Evolutionary conservation across 1,284 basidiomycete genomes (phyloP).

Genomic region (Neonothopanus nambi): DNA sequence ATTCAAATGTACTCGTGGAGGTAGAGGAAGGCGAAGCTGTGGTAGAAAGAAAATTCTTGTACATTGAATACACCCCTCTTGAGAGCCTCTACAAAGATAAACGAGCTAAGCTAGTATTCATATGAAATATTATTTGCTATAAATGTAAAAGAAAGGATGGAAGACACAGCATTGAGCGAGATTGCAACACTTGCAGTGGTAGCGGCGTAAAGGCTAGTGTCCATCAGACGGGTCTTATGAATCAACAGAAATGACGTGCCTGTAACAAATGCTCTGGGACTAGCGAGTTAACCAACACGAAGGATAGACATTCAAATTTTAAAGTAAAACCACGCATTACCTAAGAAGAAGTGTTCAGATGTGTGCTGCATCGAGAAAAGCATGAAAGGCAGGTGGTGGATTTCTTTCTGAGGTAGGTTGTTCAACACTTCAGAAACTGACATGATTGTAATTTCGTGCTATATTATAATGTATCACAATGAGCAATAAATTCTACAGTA

Average conservation of each 20-base stretch:
- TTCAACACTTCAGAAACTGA: no score
- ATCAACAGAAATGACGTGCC: conserved; percentile 96
- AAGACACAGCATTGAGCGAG: conserved; percentile 92
- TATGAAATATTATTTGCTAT: conserved; percentile 91
- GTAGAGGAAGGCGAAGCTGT: conserved; percentile 72
- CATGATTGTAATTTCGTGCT: no score
- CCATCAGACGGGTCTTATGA: conserved; percentile 99
- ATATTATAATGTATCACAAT: neutral
- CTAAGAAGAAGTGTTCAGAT: conserved; percentile 97
- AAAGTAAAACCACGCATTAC: conserved; percentile 93
- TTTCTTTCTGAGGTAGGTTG: conserved; percentile 91
- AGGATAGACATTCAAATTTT: conserved; percentile 93
- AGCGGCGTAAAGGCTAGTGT: conserved; percentile 91
- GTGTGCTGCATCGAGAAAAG: conserved; percentile 99
- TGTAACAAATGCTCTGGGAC: conserved; percentile 92
- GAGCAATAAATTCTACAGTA: no score
- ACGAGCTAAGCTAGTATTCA: conserved; percentile 95
- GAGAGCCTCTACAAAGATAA: conserved; percentile 99
- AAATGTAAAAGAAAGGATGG: conserved; percentile 97
- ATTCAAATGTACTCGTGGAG: no score
- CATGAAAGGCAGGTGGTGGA: conserved; percentile 97
- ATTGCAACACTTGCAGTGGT: conserved; percentile 82
- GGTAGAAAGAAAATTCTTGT: conserved; percentile 98
- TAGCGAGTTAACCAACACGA: conserved; percentile 93
- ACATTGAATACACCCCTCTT: conserved; percentile 90